Base-by-base conservation (phyloP, 225 moss, liverwort and hornwort species). In the Thuidium tamariscinum region DNA sequence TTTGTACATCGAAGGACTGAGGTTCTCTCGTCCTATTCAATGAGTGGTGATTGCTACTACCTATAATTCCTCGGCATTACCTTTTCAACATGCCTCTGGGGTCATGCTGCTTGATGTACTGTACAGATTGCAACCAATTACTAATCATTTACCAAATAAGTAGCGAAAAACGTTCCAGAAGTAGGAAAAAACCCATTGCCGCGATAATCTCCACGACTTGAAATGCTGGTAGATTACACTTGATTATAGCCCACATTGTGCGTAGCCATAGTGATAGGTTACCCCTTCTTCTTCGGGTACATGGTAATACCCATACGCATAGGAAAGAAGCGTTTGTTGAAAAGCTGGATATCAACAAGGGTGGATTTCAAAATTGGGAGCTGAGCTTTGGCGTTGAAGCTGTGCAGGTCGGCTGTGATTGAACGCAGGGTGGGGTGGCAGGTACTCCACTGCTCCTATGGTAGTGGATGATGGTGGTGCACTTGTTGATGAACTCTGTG, bases 291-390 rank as follows among this genome's bases (percentile, higher is more conserved):
- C n/a, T n/a, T n/a, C n/a, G n/a, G n/a, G n/a, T n/a, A n/a, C n/a
- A n/a, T n/a, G n/a, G n/a, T n/a, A n/a, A n/a, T n/a, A n/a, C n/a
- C n/a, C n/a, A n/a, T 41, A 34, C 55, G 13, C 39, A 14, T 22
- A 60, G 69, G 61, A 69, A 32, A 68, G 41, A 85, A 19, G 20
- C 57, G 9, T 42, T 55, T 75, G 65, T 30, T 61, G 57, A 48
- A 55, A 36, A 20, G 26, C 7, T 7, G 68, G 57, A 42, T 12
- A 57, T 16, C 13, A 83, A 16, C n/a, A 48, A 34, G 61, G 72
- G 65, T 87, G 89, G 78, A 91, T 91, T 81, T 89, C 87, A 30
- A 91, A 91, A 59, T 77, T 91, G 65, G 91, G 91, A 41, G 89
- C 36, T 19, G 91, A 91, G 84, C 65, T 89, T 73, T 91, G 91